Conservation (phyloP, 73 alveolate genomes). For the Paramecium sonneborni region DNA sequence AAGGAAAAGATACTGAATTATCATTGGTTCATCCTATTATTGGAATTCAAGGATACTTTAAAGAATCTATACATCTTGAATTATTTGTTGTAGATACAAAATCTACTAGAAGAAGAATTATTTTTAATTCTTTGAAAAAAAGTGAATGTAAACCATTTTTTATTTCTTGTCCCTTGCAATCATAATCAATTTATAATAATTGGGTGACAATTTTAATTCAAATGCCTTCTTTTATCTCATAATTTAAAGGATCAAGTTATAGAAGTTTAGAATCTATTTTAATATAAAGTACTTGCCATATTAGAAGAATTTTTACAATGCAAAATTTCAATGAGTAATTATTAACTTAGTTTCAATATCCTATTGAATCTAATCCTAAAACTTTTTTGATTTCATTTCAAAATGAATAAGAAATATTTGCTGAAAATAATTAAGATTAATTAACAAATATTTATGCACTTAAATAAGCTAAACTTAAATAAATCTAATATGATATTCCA, state of each 20-base stretch:
- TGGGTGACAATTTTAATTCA: background rate
- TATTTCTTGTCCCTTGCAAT: background rate
- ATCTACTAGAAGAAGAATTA: background rate
- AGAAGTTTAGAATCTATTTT: conserved; percentile 4
- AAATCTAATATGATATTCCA: background rate
- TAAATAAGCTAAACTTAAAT: background rate
- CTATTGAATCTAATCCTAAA: background rate
- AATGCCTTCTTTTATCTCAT: background rate
- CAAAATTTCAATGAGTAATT: background rate
- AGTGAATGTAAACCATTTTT: conserved; percentile 14
- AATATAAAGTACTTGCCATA: background rate
- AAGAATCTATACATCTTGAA: conserved; percentile 4
- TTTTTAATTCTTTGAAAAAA: background rate
- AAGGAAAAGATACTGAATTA: conserved; percentile 5
- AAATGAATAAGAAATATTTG: background rate
- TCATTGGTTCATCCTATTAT: conserved; percentile 3
- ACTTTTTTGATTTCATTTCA: background rate
- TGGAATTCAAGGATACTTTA: conserved; percentile 1
- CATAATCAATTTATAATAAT: background rate
- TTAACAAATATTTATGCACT: background rate
- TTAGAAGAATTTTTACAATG: background rate
- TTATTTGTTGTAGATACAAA: background rate
- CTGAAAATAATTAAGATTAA: background rate
- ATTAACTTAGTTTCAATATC: background rate
- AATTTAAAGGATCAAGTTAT: conserved; percentile 1